phyloP scores from a whole-genome alignment of 1,139 yeast genomes.

The Candida frijolesensis region DNA sequence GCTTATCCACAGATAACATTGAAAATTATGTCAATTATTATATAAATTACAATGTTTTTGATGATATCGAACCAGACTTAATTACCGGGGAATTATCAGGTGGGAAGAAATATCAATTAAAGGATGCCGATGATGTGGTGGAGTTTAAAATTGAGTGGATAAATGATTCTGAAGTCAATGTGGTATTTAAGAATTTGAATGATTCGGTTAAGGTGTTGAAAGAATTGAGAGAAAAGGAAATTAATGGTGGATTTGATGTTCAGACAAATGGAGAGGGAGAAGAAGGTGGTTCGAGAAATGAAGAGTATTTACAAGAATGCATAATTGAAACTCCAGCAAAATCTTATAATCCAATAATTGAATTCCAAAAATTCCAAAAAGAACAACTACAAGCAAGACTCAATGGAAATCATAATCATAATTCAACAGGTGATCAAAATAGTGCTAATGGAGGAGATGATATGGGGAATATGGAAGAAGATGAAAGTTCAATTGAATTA shows the following conservation, averaged over 20 bases:
- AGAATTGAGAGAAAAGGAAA: constrained; percentile 24
- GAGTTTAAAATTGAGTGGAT: constrained; percentile 67
- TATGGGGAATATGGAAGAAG: constrained; percentile 39
- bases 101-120: constrained; percentile 22
- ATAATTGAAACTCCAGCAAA: constrained; percentile 40
- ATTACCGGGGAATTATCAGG: constrained; percentile 3
- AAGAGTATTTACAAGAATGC: constrained; percentile 25
- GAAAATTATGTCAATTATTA: constrained; percentile 55
- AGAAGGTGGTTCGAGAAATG: neutral
- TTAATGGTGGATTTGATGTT: neutral
- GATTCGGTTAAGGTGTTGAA: constrained; percentile 44
- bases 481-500: constrained; percentile 43
- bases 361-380: constrained; percentile 35
- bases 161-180: constrained; percentile 60
- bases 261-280: neutral
- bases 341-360: constrained; percentile 40
- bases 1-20: constrained; percentile 64
- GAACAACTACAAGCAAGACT: neutral
- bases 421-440: neutral
- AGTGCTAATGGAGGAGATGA: constrained; percentile 10
- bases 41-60: constrained; percentile 36
- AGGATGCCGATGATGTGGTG: constrained; percentile 31
- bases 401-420: neutral
- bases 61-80: constrained; percentile 18
- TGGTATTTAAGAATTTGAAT: constrained; percentile 52